Conservation (phyloP, 768 basidiomycete genomes). For the Mycena belliarum region DNA sequence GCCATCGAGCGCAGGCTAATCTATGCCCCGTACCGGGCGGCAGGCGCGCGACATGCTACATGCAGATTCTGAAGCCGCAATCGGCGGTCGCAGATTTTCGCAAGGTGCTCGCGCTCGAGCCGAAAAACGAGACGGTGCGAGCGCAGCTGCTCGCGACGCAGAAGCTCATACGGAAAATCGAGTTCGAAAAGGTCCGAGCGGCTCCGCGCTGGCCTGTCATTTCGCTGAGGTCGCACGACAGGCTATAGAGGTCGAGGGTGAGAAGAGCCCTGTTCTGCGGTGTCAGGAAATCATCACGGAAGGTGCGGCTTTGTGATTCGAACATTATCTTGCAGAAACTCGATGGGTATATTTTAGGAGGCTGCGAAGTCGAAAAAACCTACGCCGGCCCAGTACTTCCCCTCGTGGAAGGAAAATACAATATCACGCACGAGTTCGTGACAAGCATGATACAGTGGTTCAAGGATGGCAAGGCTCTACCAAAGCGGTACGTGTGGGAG, state of each 20-base stretch:
- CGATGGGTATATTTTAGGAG: slow-evolving; percentile 43
- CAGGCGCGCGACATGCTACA: slow-evolving; percentile 87
- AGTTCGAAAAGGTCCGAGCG: slow-evolving; percentile 82
- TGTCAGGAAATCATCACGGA: slow-evolving; percentile 79
- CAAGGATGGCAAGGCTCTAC: slow-evolving; percentile 90
- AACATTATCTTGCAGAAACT: too few relatives aligned
- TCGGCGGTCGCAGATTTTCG: slow-evolving; percentile 86
- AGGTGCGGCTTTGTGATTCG: slow-evolving; percentile 43
- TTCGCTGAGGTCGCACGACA: slow-evolving; percentile 28
- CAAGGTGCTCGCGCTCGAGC: slow-evolving; percentile 81
- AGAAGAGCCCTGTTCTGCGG: slow-evolving; percentile 73
- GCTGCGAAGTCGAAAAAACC: slow-evolving; percentile 72
- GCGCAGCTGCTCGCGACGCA: slow-evolving; percentile 84
- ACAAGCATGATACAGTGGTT: slow-evolving; percentile 88
- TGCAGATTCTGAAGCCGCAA: slow-evolving; percentile 88
- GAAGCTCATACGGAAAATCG: slow-evolving; percentile 86
- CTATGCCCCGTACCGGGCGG: neutral
- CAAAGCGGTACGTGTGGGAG: slow-evolving; percentile 92
- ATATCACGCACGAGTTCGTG: slow-evolving; percentile 78
- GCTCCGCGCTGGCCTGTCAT: neutral
- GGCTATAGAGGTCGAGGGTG: slow-evolving; percentile 94
- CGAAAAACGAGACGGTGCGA: slow-evolving; percentile 78
- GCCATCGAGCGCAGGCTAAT: too few relatives aligned
- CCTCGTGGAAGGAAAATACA: slow-evolving; percentile 64
- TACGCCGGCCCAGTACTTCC: slow-evolving; percentile 78